A percentile compares a stretch with the other conserved stretches of the same genome.
Conservation (phyloP, 805 yeast species). For the Pichia membranifaciens region DNA sequence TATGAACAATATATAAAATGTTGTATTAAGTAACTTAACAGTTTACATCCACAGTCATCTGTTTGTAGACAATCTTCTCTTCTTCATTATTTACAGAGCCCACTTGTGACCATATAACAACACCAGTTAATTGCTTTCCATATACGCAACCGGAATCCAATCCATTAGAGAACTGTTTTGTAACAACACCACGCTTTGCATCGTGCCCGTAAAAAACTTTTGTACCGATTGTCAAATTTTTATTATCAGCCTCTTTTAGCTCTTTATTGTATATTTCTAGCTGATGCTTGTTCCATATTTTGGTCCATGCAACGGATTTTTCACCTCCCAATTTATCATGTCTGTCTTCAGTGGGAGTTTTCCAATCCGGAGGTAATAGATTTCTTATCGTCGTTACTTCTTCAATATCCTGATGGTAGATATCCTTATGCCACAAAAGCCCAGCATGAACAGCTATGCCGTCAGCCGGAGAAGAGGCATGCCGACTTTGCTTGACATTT, state of each 20-base stretch:
- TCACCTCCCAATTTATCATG: conserved; percentile 24
- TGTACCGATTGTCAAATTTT: conserved; percentile 21
- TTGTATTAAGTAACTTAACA: too few relatives aligned
- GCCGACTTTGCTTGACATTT: conserved; percentile 23
- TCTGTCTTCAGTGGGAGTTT: conserved; percentile 44
- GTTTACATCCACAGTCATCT: conserved; percentile 25
- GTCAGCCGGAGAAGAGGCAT: conserved; percentile 23
- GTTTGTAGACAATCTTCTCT: conserved; percentile 22
- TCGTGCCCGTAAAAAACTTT: conserved; percentile 84
- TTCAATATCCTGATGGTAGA: conserved; percentile 54
- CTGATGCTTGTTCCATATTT: conserved; percentile 29
- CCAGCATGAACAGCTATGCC: conserved; percentile 82
- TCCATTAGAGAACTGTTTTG: conserved; percentile 66
- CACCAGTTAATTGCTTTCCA: conserved; percentile 65
- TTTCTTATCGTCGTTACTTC: conserved; percentile 67
- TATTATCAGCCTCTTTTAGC: conserved; percentile 7
- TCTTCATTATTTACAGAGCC: conserved; percentile 7
- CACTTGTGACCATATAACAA: conserved; percentile 41
- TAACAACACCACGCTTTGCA: conserved; percentile 67
- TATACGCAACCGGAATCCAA: conserved; percentile 77
- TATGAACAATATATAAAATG: too few relatives aligned
- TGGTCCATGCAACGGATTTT: conserved; percentile 30
- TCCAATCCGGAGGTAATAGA: conserved; percentile 59
- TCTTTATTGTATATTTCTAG: conserved; percentile 8
- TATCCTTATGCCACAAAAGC: conserved; percentile 52